A percentile compares a stretch with the other conserved stretches of the same genome.
Conservation (phyloP, 148 eudicot genomes). For the Cornus suecica region DNA sequence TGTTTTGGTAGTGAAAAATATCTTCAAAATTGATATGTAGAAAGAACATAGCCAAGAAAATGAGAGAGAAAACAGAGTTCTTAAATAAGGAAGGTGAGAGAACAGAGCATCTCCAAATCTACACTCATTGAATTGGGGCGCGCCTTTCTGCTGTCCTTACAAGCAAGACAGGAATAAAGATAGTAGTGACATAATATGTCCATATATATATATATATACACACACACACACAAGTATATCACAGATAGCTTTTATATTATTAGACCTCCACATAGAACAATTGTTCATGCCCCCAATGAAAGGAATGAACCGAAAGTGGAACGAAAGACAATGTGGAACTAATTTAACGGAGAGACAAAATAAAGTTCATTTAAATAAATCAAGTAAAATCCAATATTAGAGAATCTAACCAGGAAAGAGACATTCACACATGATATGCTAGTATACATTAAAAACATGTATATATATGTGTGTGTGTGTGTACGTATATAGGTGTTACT, state of each 20-base stretch:
- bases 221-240: too few species aligned
- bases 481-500: not conserved
- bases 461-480: not conserved
- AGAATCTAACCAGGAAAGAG: not conserved
- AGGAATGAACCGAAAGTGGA: not conserved
- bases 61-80: not conserved
- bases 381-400: not conserved
- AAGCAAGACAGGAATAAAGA: slow-evolving; percentile 1
- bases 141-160: not conserved
- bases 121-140: not conserved
- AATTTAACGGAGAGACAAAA: not conserved
- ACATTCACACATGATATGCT: too few species aligned
- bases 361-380: not conserved
- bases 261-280: not conserved
- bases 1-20: too few species aligned
- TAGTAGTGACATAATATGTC: not conserved
- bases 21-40: too few species aligned
- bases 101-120: not conserved
- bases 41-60: not conserved
- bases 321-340: not conserved
- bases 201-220: not conserved
- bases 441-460: too few species aligned
- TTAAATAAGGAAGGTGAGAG: not conserved
- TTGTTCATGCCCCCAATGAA: not conserved
- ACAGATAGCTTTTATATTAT: too few species aligned